Base-by-base conservation (phyloP, 2,329 filamentous ascomycete genomes). In the Sphaerulina vaccinii region DNA sequence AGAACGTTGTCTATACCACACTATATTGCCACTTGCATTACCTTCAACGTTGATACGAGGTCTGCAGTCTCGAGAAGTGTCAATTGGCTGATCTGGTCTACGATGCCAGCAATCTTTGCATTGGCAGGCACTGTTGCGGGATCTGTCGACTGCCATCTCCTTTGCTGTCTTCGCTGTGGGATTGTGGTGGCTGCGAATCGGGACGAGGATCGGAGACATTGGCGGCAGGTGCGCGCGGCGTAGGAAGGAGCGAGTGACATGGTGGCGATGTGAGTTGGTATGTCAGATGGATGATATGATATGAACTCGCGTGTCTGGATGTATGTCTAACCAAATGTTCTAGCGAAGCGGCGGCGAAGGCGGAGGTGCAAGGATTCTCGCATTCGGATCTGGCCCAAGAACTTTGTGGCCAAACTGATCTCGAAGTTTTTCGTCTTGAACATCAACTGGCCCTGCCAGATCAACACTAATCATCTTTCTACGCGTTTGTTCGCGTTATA, bases 71-170 rank as follows among this genome's bases (percentile, higher is more conserved):
- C 95, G 66, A 99, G 78, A 53, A 99, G 81, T 38, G 91, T 99
- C 82, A 99, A 86, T 82, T 93, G 86, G 76, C 92, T 95, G 74
- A 99, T 99, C 76, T 99, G 91, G 72, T 99, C 91, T 68, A 99
- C 93, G 68, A 99, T 99, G 54, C 82, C 83, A 64, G 85, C 75
- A 67, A 99, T 96, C 82, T 99, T 99, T 58, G 93, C 90, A 75
- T 88, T 95, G 78, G 74, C 49, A 21, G 64, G 51, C 37, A 63
- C 54, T 41, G 71, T 68, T 49, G 79, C 78, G 51, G 71, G 67
- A 65, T 91, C 87, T 64, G 90, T 91, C 58, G 90, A 92, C 74
- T 93, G 88, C 87, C 89, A 91, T 82, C 93, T 84, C 75, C 87
- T 84, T 40, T 60, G 62, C 54, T 58, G 59, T 50, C 50, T 55